These are phyloP conservation scores for Parietaria judaica DNA, from an alignment of 306 rosid species.

Conservation along the genomic window DNA sequence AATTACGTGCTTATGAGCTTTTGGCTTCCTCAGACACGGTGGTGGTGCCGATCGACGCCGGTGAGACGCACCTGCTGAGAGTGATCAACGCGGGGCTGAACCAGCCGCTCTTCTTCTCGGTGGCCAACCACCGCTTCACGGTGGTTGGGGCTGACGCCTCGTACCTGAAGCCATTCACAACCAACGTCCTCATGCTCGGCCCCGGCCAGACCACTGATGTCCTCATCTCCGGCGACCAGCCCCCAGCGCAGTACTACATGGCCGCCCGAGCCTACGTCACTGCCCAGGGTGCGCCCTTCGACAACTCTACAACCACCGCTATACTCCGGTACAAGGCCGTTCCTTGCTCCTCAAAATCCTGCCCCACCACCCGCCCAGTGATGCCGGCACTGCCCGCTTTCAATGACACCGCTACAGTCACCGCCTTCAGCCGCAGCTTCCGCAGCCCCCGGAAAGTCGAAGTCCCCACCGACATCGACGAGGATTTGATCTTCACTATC, in stretches of 20 bases:
- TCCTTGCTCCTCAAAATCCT: conserved; percentile 38
- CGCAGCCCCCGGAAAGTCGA: conserved; percentile 43
- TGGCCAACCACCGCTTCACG: conserved; percentile 73
- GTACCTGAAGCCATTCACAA: conserved; percentile 74
- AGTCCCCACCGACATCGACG: conserved; percentile 71
- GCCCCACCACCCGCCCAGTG: conserved; percentile 30
- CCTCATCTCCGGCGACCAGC: conserved; percentile 60
- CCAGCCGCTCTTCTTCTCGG: conserved; percentile 61
- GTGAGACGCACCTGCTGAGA: conserved; percentile 71
- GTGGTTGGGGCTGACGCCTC: conserved; percentile 91
- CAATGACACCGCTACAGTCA: conserved; percentile 71
- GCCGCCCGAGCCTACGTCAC: conserved; percentile 77
- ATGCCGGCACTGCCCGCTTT: conserved; percentile 67
- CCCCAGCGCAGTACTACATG: conserved; percentile 55
- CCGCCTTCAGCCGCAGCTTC: conserved; percentile 53
- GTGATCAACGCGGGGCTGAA: conserved; percentile 75
- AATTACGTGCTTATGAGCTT: not conserved
- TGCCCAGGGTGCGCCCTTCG: conserved; percentile 65
- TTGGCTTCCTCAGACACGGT: conserved; percentile 40
- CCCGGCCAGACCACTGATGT: conserved; percentile 98
- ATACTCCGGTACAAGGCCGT: conserved; percentile 60
- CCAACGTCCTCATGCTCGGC: conserved; percentile 68
- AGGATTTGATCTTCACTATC: conserved; percentile 55
- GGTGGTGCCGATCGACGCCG: conserved; percentile 43
- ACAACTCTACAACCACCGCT: conserved; percentile 89